Percentiles rank a stretch among this genome's conserved stretches.
Evolutionary conservation across 495 filamentous ascomycete genomes (phyloP).

Genomic region (Talaromyces borbonicus): DNA sequence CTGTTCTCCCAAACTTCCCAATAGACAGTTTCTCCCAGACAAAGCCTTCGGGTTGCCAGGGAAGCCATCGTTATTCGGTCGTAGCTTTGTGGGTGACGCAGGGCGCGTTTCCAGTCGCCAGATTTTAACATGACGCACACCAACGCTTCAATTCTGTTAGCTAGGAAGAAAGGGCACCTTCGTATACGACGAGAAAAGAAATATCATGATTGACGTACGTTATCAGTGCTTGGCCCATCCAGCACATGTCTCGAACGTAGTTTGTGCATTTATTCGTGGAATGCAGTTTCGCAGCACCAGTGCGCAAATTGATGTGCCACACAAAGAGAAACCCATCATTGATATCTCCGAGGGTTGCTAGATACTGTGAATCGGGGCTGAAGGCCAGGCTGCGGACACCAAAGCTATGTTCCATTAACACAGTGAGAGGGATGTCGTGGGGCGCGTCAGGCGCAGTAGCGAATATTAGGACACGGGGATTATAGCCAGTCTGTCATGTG

Average conservation of each 20-base stretch:
- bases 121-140: conserved; percentile 85
- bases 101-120: conserved; percentile 61
- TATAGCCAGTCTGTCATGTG: conserved; percentile 64
- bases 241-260: conserved; percentile 70
- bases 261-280: conserved; percentile 92
- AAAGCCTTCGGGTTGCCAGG: conserved; percentile 46
- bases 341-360: conserved; percentile 76
- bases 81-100: conserved; percentile 39
- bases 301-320: conserved; percentile 75
- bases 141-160: conserved; percentile 42
- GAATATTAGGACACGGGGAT: conserved; percentile 83
- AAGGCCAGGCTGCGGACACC: conserved; percentile 85
- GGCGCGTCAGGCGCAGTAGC: conserved; percentile 63
- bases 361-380: conserved; percentile 74
- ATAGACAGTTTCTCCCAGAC: conserved; percentile 48
- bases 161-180: background rate
- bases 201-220: conserved; percentile 45
- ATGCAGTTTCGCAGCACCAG: conserved; percentile 75
- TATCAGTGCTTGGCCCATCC: conserved; percentile 65
- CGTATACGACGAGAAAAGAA: too few species aligned
- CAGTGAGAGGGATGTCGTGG: conserved; percentile 72
- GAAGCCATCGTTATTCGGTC: conserved; percentile 30
- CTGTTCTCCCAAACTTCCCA: conserved; percentile 56
- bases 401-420: conserved; percentile 80
- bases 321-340: conserved; percentile 94